Percentiles rank a stretch among this genome's conserved stretches.
Conservation (phyloP, 495 filamentous ascomycete genomes). For the Penicillium bovifimosum region DNA sequence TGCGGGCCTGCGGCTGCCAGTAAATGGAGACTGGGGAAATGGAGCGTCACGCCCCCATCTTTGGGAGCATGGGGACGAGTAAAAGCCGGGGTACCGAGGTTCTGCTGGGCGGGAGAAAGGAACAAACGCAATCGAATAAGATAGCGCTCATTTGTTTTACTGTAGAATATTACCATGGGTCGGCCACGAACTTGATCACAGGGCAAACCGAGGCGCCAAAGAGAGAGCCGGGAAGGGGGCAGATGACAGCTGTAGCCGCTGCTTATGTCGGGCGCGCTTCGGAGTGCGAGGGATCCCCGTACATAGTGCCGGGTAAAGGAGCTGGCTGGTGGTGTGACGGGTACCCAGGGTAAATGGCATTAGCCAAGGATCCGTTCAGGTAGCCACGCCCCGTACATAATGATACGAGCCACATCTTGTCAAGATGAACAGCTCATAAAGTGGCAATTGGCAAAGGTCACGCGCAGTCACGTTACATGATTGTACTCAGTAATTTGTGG, state of each 20-base stretch:
- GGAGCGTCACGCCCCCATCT: neutral
- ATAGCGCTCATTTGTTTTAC: neutral
- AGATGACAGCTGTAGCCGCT: slow-evolving; percentile 14
- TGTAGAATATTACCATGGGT: neutral
- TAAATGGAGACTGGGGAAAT: neutral
- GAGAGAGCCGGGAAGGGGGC: slow-evolving; percentile 3
- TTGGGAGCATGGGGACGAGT: neutral
- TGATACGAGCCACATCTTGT: too few relatives aligned
- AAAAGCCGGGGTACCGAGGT: slow-evolving; percentile 5
- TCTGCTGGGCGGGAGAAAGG: neutral
- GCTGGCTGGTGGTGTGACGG: neutral
- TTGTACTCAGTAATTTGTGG: neutral
- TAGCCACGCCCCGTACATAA: too few relatives aligned
- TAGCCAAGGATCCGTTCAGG: too few relatives aligned
- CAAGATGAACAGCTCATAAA: slow-evolving; percentile 5
- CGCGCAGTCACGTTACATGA: slow-evolving; percentile 23
- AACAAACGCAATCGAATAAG: neutral
- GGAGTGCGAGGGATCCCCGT: slow-evolving; percentile 1
- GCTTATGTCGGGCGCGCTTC: slow-evolving; percentile 5
- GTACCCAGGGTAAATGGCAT: too few relatives aligned
- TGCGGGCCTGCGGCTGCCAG: slow-evolving; percentile 4
- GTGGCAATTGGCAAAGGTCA: slow-evolving; percentile 23
- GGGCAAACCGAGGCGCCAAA: slow-evolving; percentile 13
- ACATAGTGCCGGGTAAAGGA: neutral
- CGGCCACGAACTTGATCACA: slow-evolving; percentile 9